phyloP scores from a whole-genome alignment of 139 green algal species.

The Chlamydomonas asymmetrica region DNA sequence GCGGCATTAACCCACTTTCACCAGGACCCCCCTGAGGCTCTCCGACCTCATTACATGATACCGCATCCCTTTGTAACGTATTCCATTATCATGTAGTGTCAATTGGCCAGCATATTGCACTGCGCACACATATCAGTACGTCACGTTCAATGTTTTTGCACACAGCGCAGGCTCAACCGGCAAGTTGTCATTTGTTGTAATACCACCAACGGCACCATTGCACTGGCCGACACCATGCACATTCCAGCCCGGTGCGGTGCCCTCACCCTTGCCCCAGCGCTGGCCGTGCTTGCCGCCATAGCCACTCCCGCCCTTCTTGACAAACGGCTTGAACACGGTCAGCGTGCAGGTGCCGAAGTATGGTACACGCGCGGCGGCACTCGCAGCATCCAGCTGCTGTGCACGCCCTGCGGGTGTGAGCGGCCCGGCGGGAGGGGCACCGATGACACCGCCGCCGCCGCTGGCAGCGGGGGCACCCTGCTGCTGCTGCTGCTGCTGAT shows the following conservation, averaged over 20 bases:
- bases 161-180: too few species aligned
- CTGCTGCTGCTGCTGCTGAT: conserved; percentile 17
- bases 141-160: too few species aligned
- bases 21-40: too few species aligned
- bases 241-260: conserved; percentile 2
- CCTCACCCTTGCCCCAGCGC: conserved; percentile 16
- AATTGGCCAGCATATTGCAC: too few species aligned
- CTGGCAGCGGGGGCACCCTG: not conserved
- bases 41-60: too few species aligned
- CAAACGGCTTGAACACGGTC: conserved; percentile 16
- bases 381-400: conserved; percentile 27
- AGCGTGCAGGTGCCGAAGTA: conserved; percentile 49
- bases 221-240: conserved; percentile 11
- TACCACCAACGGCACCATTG: not conserved
- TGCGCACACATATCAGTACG: too few species aligned
- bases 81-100: too few species aligned
- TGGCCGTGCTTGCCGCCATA: conserved; percentile 1
- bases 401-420: not conserved
- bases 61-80: too few species aligned
- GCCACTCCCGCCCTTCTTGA: not conserved
- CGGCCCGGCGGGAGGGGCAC: too few species aligned
- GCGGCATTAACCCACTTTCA: too few species aligned
- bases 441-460: not conserved
- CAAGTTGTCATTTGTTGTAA: too few species aligned
- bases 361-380: conserved; percentile 20